phyloP scores from a whole-genome alignment of 306 rosid genomes.

The Psophocarpus tetragonolobus region DNA sequence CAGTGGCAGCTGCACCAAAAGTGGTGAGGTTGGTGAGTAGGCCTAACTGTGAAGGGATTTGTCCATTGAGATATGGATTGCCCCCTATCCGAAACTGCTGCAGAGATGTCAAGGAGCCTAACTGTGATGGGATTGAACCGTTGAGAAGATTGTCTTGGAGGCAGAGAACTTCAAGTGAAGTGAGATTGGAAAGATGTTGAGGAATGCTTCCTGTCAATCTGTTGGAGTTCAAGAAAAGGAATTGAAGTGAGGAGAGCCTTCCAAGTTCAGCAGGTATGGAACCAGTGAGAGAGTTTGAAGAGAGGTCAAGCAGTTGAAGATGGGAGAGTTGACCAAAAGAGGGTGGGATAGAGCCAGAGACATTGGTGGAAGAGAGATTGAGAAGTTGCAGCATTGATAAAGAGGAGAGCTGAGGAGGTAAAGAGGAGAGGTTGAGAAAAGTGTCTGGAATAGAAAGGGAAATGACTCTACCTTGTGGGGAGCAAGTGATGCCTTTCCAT shows the following conservation, averaged over 20 bases:
- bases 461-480: conserved; percentile 85
- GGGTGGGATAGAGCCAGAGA: conserved; percentile 81
- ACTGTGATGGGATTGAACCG: conserved; percentile 79
- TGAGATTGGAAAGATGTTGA: conserved; percentile 61
- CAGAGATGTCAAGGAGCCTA: conserved; percentile 77
- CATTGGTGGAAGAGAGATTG: conserved; percentile 85
- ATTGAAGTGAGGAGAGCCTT: conserved; percentile 66
- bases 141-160: conserved; percentile 81
- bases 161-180: conserved; percentile 72
- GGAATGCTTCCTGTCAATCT: conserved; percentile 68
- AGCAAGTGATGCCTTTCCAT: conserved; percentile 87
- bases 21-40: conserved; percentile 79
- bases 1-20: conserved; percentile 93
- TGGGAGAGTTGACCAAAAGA: conserved; percentile 70
- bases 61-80: conserved; percentile 78
- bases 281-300: conserved; percentile 80
- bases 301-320: conserved; percentile 85
- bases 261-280: conserved; percentile 79
- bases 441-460: conserved; percentile 76
- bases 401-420: conserved; percentile 74
- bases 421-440: conserved; percentile 72
- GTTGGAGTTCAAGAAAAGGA: conserved; percentile 79
- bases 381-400: conserved; percentile 87
- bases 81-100: conserved; percentile 92
- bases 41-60: conserved; percentile 74